Base-by-base conservation (phyloP, 2,329 filamentous ascomycete species). In the Trichoderma koningii region DNA sequence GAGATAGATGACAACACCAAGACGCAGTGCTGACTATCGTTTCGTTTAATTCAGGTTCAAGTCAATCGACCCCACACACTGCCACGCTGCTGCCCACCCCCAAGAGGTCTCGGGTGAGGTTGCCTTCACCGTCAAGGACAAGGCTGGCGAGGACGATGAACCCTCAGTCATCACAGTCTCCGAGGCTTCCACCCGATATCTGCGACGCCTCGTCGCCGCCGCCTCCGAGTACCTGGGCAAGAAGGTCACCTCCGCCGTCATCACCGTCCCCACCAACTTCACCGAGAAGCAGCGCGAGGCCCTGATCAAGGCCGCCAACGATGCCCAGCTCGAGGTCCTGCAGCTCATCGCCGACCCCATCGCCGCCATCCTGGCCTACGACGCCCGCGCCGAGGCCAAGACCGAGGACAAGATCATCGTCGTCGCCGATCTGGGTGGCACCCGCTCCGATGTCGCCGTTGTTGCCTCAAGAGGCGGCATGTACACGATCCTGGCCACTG, bases 241-340 rank as follows among this genome's bases (percentile, higher is more conserved):
- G 83, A 86, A 88, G 73, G 92, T 99, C 74, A 97, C 92, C 68
- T 92, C 93, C n/a, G 93, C 93, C 63, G 95, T 98, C 73, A 87
- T 99, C 76, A 92, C 94, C 47, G 88, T 98, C 17, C 95, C 95
- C 56, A 97, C 94, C 73, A 93, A 98, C 84, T 97, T 96, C 82
- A 85, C 83, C 72, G 92, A 97, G 68, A 88, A 88, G 74, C 94
- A 98, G 81, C 92, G 92, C 74, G 86, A 89, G 69, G 92, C 93
- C 48, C 81, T 99, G 68, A 85, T 84, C 71, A 86, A 89, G 73
- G 87, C 94, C 55, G 92, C 93, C 66, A 89, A 89, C 73, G 89
- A 86, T 64, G 93, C 93, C 70, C 91, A 87, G 61, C 80, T 99
- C 55, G 93, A 98, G 79, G 86, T 98, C 47, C 86, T 99, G 63